A percentile compares a stretch with the other conserved stretches of the same genome.
Evolutionary conservation across 2,329 filamentous ascomycete species (phyloP).

Genomic region (Xylaria sp.): DNA sequence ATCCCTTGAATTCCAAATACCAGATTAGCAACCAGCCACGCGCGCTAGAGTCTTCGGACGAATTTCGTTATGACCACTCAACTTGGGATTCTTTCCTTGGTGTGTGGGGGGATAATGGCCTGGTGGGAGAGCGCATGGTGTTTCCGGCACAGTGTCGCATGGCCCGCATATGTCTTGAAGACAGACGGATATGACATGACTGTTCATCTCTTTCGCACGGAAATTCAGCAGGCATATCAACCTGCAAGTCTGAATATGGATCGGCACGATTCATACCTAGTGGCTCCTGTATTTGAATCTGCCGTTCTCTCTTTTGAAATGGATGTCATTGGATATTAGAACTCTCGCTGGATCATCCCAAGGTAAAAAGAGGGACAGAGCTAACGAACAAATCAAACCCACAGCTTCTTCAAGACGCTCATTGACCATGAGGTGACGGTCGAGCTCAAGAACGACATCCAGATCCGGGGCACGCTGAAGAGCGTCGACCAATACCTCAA

Average conservation of each 20-base stretch:
- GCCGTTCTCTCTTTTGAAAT: neutral
- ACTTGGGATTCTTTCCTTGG: neutral
- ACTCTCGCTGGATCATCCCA: neutral
- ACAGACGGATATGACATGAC: neutral
- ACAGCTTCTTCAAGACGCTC: slow-evolving; percentile 97
- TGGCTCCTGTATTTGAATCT: neutral
- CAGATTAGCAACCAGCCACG: neutral
- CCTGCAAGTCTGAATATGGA: neutral
- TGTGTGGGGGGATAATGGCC: neutral
- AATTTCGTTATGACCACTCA: neutral
- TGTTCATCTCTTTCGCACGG: neutral
- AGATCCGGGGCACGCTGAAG: slow-evolving; percentile 94
- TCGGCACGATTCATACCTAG: neutral
- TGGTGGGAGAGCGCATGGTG: neutral
- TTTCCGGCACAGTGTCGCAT: slow-evolving; percentile 2
- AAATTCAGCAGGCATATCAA: no score
- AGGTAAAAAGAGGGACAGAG: neutral
- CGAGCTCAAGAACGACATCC: slow-evolving; percentile 99
- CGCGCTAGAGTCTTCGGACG: neutral
- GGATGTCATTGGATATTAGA: neutral
- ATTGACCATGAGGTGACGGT: slow-evolving; percentile 97
- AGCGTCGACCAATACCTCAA: slow-evolving; percentile 99
- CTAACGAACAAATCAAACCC: slow-evolving; percentile 24
- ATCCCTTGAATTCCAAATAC: neutral
- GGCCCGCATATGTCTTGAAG: neutral